phyloP scores from a whole-genome alignment of 768 basidiomycete species.

The Calvatia gigantea region DNA sequence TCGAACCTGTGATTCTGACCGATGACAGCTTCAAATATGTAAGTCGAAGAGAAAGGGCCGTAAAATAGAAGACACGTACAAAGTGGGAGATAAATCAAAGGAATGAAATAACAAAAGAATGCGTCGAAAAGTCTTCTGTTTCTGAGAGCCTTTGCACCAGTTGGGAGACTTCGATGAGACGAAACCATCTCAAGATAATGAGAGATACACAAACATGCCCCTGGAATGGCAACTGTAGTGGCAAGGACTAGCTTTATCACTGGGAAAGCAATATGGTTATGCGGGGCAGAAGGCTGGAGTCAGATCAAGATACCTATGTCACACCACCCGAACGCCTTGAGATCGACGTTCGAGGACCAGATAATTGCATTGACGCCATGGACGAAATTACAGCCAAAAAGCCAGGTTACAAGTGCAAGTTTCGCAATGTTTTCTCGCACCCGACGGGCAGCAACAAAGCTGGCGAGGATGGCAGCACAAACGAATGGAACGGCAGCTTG shows the following conservation, averaged over 20 bases:
- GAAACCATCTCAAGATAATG: constrained; percentile 51
- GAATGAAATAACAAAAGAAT: constrained; percentile 49
- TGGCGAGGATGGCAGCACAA: constrained; percentile 36
- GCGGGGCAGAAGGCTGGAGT: neutral
- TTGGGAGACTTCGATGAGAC: constrained; percentile 35
- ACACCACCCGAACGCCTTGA: constrained; percentile 62
- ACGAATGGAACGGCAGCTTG: constrained; percentile 42
- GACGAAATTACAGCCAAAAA: constrained; percentile 43
- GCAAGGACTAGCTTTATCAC: constrained; percentile 55
- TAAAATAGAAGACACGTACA: constrained; percentile 37
- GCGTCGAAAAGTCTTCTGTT: constrained; percentile 41
- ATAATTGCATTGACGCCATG: constrained; percentile 56
- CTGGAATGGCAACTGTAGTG: constrained; percentile 53
- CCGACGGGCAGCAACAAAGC: constrained; percentile 40
- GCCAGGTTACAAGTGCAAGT: constrained; percentile 49
- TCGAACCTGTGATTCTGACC: constrained; percentile 63
- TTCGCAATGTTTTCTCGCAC: constrained; percentile 43
- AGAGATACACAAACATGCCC: constrained; percentile 54
- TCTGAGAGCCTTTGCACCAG: constrained; percentile 31
- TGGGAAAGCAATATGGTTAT: constrained; percentile 20
- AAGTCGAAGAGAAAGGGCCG: neutral
- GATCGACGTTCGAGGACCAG: constrained; percentile 52
- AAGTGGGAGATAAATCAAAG: constrained; percentile 53
- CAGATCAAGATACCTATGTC: constrained; percentile 54
- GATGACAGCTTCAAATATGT: constrained; percentile 40